Evolutionary conservation across 352 stramenopile genomes (phyloP).

Genomic region (Phytophthora melonis): DNA sequence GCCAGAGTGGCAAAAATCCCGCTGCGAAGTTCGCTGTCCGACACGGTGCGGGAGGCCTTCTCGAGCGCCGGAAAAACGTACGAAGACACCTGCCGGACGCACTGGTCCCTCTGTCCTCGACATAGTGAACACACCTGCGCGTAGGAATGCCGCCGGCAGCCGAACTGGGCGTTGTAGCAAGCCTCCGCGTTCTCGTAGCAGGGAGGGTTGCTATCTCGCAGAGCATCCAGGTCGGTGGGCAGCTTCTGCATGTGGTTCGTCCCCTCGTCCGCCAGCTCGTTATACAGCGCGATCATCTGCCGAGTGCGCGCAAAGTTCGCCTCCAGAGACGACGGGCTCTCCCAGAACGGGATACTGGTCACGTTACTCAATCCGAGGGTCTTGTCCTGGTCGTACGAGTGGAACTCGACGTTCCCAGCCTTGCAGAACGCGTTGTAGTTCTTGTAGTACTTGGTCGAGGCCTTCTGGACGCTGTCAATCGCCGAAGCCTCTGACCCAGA

Average conservation of each 20-base stretch:
- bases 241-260: slow-evolving; percentile 55
- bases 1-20: slow-evolving; percentile 33
- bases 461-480: slow-evolving; percentile 27
- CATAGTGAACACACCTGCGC: slow-evolving; percentile 73
- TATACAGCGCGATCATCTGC: slow-evolving; percentile 68
- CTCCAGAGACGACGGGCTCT: slow-evolving; percentile 54
- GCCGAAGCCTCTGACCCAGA: slow-evolving; percentile 30
- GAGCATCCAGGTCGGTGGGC: slow-evolving; percentile 45
- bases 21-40: slow-evolving; percentile 48
- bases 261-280: slow-evolving; percentile 32
- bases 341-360: slow-evolving; percentile 66
- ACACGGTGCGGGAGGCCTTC: slow-evolving; percentile 31
- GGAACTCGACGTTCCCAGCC: slow-evolving; percentile 59
- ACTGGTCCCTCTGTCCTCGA: slow-evolving; percentile 44
- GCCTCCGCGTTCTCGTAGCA: slow-evolving; percentile 68
- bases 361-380: slow-evolving; percentile 60
- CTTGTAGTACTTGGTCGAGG: slow-evolving; percentile 39
- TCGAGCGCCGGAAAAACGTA: slow-evolving; percentile 59
- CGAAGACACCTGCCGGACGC: slow-evolving; percentile 44
- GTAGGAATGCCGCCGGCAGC: slow-evolving; percentile 67
- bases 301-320: slow-evolving; percentile 62
- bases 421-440: slow-evolving; percentile 64
- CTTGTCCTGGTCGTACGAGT: slow-evolving; percentile 60
- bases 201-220: slow-evolving; percentile 61
- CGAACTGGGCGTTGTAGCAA: slow-evolving; percentile 62